Evolutionary conservation across 495 filamentous ascomycete genomes (phyloP).

Genomic region (Lasiosphaeria ovina): DNA sequence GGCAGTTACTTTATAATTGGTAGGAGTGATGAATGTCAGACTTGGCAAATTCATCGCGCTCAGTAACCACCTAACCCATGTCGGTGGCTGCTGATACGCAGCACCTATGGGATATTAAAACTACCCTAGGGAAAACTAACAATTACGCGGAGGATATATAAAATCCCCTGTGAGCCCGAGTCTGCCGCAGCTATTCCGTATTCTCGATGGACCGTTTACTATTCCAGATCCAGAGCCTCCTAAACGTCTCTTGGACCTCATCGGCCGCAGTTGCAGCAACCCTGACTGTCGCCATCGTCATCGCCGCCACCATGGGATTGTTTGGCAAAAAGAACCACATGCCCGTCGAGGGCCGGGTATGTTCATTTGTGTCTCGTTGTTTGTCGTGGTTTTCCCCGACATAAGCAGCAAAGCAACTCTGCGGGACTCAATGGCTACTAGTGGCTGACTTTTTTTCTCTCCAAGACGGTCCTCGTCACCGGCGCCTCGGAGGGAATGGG

Average conservation of each 20-base stretch:
- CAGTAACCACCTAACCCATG: too few relatives aligned
- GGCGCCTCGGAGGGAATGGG: conserved; percentile 95
- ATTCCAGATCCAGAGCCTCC: not conserved
- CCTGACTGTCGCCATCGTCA: conserved; percentile 39
- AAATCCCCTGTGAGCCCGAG: too few relatives aligned
- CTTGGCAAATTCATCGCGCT: too few relatives aligned
- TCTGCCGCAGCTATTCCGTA: too few relatives aligned
- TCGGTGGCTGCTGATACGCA: too few relatives aligned
- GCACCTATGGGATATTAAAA: too few relatives aligned
- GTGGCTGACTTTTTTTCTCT: not conserved
- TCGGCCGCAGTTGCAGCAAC: conserved; percentile 23
- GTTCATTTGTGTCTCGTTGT: conserved; percentile 17
- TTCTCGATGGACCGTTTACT: too few relatives aligned
- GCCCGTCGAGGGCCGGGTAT: conserved; percentile 75
- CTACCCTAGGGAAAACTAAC: too few relatives aligned
- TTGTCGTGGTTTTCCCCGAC: not conserved
- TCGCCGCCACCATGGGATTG: conserved; percentile 57
- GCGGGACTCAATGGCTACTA: too few relatives aligned
- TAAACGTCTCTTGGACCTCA: conserved; percentile 7
- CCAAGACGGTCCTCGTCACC: conserved; percentile 79
- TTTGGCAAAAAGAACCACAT: conserved; percentile 72
- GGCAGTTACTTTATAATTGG: too few relatives aligned
- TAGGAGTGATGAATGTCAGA: too few relatives aligned
- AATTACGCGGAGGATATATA: too few relatives aligned
- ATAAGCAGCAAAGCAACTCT: not conserved